Percentiles rank a stretch among this genome's conserved stretches.
phyloP scores from a whole-genome alignment of 352 stramenopile species.

The Pythium folliculosum region DNA sequence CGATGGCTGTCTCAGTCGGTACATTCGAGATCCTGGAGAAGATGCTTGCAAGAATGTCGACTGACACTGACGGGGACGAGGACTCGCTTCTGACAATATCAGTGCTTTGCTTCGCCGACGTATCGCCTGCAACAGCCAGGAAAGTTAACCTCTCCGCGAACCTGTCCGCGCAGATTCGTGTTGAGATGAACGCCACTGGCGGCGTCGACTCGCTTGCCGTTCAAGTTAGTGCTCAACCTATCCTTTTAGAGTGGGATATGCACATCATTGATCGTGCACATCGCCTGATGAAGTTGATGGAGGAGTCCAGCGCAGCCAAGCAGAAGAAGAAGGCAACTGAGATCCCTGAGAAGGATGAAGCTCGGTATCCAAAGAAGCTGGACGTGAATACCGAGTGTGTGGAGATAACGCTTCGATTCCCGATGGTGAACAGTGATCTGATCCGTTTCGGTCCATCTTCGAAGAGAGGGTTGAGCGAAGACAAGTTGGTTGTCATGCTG shows the following conservation, averaged over 20 bases:
- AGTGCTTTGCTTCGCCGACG: constrained; percentile 63
- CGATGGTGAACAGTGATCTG: constrained; percentile 81
- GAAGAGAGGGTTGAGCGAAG: constrained; percentile 80
- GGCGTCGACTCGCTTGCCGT: constrained; percentile 48
- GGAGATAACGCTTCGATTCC: constrained; percentile 75
- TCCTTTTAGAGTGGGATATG: constrained; percentile 88
- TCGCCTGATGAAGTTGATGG: constrained; percentile 69
- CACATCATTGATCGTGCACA: constrained; percentile 80
- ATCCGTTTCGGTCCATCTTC: constrained; percentile 81
- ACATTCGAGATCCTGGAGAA: constrained; percentile 72
- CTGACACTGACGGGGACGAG: constrained; percentile 65
- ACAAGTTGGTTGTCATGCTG: constrained; percentile 72
- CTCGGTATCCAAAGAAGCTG: constrained; percentile 47
- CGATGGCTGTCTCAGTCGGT: constrained; percentile 56
- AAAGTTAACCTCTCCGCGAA: constrained; percentile 71
- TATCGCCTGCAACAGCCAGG: constrained; percentile 52
- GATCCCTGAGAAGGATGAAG: not conserved
- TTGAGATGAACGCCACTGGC: constrained; percentile 53
- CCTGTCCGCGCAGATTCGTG: constrained; percentile 63
- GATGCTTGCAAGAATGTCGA: constrained; percentile 74
- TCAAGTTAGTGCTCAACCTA: constrained; percentile 70
- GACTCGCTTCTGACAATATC: constrained; percentile 57
- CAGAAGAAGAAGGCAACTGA: constrained; percentile 26
- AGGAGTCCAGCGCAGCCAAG: constrained; percentile 46
- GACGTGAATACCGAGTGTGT: constrained; percentile 77